Evolutionary conservation across 2,329 filamentous ascomycete species (phyloP).

Genomic region (Phoma sp.): DNA sequence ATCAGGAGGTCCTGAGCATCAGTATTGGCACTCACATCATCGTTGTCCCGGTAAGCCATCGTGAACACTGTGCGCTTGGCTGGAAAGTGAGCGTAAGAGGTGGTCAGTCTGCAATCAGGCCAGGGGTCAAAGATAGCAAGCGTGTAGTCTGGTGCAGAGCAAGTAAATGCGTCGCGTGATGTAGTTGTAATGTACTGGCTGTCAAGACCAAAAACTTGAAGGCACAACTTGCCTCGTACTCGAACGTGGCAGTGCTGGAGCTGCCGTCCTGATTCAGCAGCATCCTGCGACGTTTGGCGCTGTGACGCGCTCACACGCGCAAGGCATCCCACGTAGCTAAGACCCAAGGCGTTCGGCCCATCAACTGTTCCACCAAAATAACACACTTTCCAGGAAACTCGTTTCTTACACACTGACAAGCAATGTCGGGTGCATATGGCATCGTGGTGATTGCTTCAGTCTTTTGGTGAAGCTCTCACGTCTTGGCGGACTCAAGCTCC

Average conservation of each 20-base stretch:
- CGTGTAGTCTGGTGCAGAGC: neutral
- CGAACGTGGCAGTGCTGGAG: slow-evolving; percentile 5
- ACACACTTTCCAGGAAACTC: neutral
- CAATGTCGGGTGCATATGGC: too few species aligned
- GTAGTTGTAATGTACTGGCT: neutral
- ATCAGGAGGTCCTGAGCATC: neutral
- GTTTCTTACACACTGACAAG: neutral
- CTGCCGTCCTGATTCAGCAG: neutral
- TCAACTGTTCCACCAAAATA: neutral
- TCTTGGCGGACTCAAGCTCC: too few species aligned
- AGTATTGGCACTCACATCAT: slow-evolving; percentile 8
- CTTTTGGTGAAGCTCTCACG: too few species aligned
- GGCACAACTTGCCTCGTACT: neutral
- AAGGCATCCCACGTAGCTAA: slow-evolving; percentile 10
- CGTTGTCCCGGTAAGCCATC: slow-evolving; percentile 15
- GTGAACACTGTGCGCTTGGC: neutral
- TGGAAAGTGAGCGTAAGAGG: neutral
- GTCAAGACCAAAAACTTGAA: neutral
- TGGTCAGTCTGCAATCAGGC: slow-evolving; percentile 12
- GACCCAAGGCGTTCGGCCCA: neutral
- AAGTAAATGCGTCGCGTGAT: neutral
- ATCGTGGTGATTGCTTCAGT: too few species aligned
- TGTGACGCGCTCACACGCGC: neutral
- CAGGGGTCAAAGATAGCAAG: neutral
- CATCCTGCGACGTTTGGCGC: slow-evolving; percentile 7